Evolutionary conservation across 139 green algal species (phyloP), one percentile per base, ranked within the genome.

Genomic region (Pleodorina starrii): DNA sequence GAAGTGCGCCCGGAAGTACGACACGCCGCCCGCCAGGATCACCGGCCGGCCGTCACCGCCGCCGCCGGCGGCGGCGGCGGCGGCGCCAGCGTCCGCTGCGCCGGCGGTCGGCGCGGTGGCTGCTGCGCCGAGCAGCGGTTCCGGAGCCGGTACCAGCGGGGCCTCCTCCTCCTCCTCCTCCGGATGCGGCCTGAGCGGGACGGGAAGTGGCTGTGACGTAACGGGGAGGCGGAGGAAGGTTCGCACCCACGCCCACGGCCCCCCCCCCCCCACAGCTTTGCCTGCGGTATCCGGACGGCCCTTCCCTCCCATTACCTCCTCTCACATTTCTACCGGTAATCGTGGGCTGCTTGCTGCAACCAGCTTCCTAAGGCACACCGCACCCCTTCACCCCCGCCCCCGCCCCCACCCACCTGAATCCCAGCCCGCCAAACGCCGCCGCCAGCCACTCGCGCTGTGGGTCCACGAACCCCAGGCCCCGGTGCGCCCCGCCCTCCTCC

Each of bases 1-100:
- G 29, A 88, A 88, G 82, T 88, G 82, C 66, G 82, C 71, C 0
- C 82, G 82, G 32, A 88, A 88, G 66, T 80, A 88, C 44, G 82
- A 80, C 32, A 80, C 82, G 19, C 63, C 82, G 5, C 25, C 66
- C 6, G 27, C 10, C 35, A 44, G 43, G 36, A 80, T 63, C 35
- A 54, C 74, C 29, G 32, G 19, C 5, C n/a, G 74, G 27, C 68
- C 74, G 27, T 46, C 48, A 19, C 78, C 21, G 16, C 38, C 51
- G 44, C 11, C 75, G 44, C 29, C 46, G 27, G 5, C 50, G 17
- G 16, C 77, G 5, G 0, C 77, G 25, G 1, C 57, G 38, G 29
- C 5, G 54, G 35, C n/a, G 17, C 17, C n/a, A n/a, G n/a, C n/a
- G n/a, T n/a, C n/a, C 23, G 11, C 10, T 11, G 46, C 29, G 5